Evolutionary conservation across 805 yeast genomes (phyloP).

Genomic region (Yarrowia sp.): DNA sequence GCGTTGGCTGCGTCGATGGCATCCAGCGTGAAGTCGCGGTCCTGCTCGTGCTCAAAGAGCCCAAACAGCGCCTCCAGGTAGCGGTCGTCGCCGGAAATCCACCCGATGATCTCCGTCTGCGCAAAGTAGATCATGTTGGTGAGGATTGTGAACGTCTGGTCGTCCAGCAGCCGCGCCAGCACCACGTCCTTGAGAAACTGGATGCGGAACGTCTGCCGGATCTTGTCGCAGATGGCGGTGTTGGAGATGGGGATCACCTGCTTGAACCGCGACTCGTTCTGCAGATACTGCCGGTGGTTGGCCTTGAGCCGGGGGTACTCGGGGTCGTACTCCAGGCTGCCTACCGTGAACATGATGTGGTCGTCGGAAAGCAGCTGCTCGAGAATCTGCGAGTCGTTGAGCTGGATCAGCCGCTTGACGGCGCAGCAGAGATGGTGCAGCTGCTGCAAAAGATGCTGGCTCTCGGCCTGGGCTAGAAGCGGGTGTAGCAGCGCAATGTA

Average conservation of each 20-base stretch:
- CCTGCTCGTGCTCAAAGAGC: conserved; percentile 45
- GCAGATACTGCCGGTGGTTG: conserved; percentile 66
- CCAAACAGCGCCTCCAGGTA: conserved; percentile 61
- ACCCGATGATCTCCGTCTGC: conserved; percentile 64
- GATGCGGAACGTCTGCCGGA: conserved; percentile 71
- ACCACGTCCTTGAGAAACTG: conserved; percentile 86
- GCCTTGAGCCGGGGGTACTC: conserved; percentile 80
- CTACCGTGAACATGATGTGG: conserved; percentile 58
- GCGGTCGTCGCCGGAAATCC: conserved; percentile 49
- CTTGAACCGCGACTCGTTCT: conserved; percentile 59
- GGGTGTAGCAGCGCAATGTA: conserved; percentile 54
- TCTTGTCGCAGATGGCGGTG: conserved; percentile 50
- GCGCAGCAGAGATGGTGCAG: conserved; percentile 70
- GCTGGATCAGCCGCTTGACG: conserved; percentile 56
- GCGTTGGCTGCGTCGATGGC: not conserved
- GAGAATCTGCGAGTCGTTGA: conserved; percentile 64
- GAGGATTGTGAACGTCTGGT: conserved; percentile 65
- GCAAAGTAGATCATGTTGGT: conserved; percentile 64
- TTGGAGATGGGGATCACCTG: conserved; percentile 66
- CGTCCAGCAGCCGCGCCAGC: conserved; percentile 77
- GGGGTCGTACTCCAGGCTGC: conserved; percentile 77
- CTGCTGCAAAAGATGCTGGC: conserved; percentile 49
- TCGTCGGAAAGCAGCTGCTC: conserved; percentile 58
- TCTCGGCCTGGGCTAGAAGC: conserved; percentile 58
- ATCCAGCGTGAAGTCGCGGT: conserved; percentile 1